A percentile compares a stretch with the other conserved stretches of the same genome.
Evolutionary conservation across 805 yeast species (phyloP).

Genomic region (Lipomyces orientalis): DNA sequence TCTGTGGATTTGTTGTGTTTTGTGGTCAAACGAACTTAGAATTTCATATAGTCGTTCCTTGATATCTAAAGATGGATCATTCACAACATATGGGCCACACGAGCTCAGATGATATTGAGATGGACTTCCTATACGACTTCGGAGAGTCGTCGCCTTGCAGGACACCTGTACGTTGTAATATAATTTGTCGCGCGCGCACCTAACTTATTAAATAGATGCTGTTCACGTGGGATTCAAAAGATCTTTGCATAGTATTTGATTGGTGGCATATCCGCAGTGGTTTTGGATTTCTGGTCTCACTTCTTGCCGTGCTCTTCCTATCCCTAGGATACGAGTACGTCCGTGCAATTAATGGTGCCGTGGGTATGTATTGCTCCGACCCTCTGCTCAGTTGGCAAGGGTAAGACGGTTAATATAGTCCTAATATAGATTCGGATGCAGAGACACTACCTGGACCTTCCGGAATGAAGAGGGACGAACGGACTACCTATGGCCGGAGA

Average conservation of each 20-base stretch:
- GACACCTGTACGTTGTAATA: not conserved
- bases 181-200: not conserved
- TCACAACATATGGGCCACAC: not conserved
- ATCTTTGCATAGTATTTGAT: conserved; percentile 72
- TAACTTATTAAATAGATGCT: conserved; percentile 53
- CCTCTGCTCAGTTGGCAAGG: not conserved
- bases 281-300: conserved; percentile 57
- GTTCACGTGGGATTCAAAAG: conserved; percentile 77
- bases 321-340: conserved; percentile 67
- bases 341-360: conserved; percentile 40
- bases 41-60: not conserved
- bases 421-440: not conserved
- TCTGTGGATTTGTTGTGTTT: too few species aligned
- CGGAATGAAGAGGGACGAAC: not conserved
- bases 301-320: conserved; percentile 55
- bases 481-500: not conserved
- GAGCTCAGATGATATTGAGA: not conserved
- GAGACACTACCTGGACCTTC: conserved; percentile 10
- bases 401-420: not conserved
- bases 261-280: conserved; percentile 79
- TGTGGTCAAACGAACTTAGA: too few species aligned
- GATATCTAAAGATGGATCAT: conserved; percentile 3
- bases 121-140: not conserved
- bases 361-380: not conserved
- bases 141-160: not conserved